Base-by-base conservation (phyloP, 1,139 yeast species). In the Pichia sp. region DNA sequence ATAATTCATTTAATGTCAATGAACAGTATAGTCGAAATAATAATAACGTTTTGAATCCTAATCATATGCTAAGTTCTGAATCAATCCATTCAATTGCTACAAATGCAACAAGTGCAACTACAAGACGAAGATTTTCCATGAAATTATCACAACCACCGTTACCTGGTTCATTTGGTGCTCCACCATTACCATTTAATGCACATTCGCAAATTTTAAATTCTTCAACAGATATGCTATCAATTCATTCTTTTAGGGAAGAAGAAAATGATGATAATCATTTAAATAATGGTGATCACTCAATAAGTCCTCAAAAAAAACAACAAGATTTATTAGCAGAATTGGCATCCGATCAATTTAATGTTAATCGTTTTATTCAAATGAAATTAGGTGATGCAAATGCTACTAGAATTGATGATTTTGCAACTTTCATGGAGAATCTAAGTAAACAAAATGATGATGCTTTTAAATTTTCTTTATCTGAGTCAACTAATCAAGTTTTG, bases 401-500 rank as follows among this genome's bases (percentile, higher is more conserved):
- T 11, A 39, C 51, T 7, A 42, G 44, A 28, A 52, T 54, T 36
- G 56, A 53, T 11, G 50, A 51, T 30, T 52, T 50, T 33, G 42
- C 50, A 7, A 40, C 34, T 1, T 35, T 40, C 4, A 34, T 54
- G 30, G 47, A 45, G 5, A 44, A 43, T 18, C 40, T 49, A 9
- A 50, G 45, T 26, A 28, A 34, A 4, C 39, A 42, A 9, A 76
- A 85, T 35, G 75, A 76, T n/a, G 70, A 72, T 40, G 88, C 85
- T 53, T 79, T 87, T 51, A 83, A 83, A 60, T 70, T 69, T 32
- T 79, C 79, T 51, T 77, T 88, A 51, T 78, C 83, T 58, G 79
- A 78, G 57, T 87, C 88, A 52, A 89, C 86, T 61, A 79, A 78
- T 58, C 81, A 86, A 52, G 82, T 89, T 45, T 66, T 86, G 47